Conservation (phyloP, 1,284 basidiomycete genomes). For the Tylopilus sp. region DNA sequence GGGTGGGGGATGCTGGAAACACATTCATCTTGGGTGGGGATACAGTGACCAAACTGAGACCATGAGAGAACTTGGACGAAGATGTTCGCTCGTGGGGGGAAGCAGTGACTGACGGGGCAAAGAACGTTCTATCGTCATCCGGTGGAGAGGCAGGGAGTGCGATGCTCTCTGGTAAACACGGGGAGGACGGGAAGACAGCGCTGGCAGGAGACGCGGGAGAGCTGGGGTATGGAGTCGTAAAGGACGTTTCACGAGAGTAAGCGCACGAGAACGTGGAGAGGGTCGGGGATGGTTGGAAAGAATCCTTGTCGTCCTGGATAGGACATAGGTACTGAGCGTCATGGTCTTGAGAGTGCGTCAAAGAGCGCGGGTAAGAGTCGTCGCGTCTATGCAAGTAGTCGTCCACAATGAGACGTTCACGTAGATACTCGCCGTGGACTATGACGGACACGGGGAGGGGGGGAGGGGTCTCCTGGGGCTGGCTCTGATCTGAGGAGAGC, state of each 20-base stretch:
- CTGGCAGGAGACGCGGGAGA: slow-evolving; percentile 22
- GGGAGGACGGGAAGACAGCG: slow-evolving; percentile 14
- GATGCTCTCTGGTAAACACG: slow-evolving; percentile 24
- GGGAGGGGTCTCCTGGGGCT: slow-evolving; percentile 24
- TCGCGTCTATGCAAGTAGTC: slow-evolving; percentile 7
- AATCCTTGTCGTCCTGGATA: slow-evolving; percentile 27
- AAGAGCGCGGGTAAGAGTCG: slow-evolving; percentile 8
- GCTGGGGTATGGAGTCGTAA: slow-evolving; percentile 25
- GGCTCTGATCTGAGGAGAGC: slow-evolving; percentile 34
- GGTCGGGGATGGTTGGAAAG: slow-evolving; percentile 27
- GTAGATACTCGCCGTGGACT: slow-evolving; percentile 27
- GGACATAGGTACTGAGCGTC: slow-evolving; percentile 18
- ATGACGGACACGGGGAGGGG: slow-evolving; percentile 32
- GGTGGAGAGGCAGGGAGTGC: slow-evolving; percentile 25
- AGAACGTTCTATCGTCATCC: slow-evolving; percentile 8
- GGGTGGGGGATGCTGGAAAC: slow-evolving; percentile 6
- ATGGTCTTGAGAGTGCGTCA: slow-evolving; percentile 11
- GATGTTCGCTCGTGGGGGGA: slow-evolving; percentile 1
- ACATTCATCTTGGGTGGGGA: slow-evolving; percentile 3
- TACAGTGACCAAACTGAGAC: not conserved
- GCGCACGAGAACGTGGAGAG: slow-evolving; percentile 28
- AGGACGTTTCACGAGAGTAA: slow-evolving; percentile 23
- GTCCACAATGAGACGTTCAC: slow-evolving; percentile 2
- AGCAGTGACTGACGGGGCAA: not conserved
- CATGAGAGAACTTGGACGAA: slow-evolving; percentile 14